Conservation (phyloP, 1,284 basidiomycete species). For the Grifola frondosa region DNA sequence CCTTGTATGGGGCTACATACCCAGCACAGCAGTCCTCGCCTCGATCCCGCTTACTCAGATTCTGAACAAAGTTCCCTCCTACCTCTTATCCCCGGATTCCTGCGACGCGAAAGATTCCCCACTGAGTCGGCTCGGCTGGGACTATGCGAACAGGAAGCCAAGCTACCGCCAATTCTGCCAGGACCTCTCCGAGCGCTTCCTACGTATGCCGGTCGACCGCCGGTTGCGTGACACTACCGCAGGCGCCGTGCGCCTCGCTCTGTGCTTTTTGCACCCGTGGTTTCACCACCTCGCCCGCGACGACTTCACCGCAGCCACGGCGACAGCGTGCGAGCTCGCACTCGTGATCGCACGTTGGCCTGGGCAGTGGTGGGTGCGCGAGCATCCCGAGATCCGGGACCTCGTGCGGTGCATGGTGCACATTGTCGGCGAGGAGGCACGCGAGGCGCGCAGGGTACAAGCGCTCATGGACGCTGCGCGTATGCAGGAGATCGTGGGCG, state of each 20-base stretch:
- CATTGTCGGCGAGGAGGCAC: constrained; percentile 63
- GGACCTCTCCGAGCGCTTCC: constrained; percentile 61
- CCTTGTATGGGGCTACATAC: constrained; percentile 66
- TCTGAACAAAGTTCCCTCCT: constrained; percentile 65
- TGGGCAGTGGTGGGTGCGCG: constrained; percentile 58
- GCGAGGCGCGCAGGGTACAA: constrained; percentile 45
- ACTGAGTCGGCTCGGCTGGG: constrained; percentile 56
- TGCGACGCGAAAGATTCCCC: constrained; percentile 38
- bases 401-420: constrained; percentile 56
- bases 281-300: constrained; percentile 51
- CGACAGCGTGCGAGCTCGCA: constrained; percentile 51
- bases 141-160: constrained; percentile 55
- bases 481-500: constrained; percentile 49
- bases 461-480: constrained; percentile 41
- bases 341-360: constrained; percentile 68
- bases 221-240: constrained; percentile 64
- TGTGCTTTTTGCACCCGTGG: constrained; percentile 66
- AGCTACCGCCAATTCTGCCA: constrained; percentile 70
- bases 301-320: constrained; percentile 49
- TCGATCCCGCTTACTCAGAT: constrained; percentile 66
- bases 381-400: constrained; percentile 57
- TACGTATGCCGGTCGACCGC: constrained; percentile 49
- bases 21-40: constrained; percentile 59
- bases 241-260: constrained; percentile 63
- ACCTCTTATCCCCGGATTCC: constrained; percentile 52